phyloP scores from a whole-genome alignment of 2,329 filamentous ascomycete species.

The Arthrobotrys conoides region DNA sequence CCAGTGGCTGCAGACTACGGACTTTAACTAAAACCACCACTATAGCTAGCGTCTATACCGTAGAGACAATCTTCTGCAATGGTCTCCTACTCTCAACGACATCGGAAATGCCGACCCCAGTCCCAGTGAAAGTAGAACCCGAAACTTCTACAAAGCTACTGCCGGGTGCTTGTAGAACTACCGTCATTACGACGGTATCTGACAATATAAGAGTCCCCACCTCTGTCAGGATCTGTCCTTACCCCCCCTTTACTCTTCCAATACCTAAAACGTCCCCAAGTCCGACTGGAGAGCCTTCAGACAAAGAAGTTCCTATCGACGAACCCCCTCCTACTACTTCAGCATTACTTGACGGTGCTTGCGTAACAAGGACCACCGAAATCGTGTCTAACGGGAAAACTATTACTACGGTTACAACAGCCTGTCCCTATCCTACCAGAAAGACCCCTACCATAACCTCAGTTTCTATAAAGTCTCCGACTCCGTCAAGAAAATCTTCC shows the following conservation, averaged over 20 bases:
- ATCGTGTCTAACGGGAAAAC: no score
- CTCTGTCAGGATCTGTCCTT: not conserved
- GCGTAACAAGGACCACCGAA: no score
- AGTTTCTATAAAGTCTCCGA: no score
- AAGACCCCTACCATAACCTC: no score
- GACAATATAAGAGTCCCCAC: not conserved
- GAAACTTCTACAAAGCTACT: not conserved
- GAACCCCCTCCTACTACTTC: not conserved
- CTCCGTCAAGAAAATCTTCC: no score
- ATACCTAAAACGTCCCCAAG: not conserved
- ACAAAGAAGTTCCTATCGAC: not conserved
- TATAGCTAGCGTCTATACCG: not conserved
- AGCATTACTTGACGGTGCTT: no score
- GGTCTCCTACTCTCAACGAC: not conserved
- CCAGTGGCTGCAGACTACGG: not conserved
- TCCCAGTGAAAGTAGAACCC: no score
- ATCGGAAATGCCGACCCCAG: not conserved
- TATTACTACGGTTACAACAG: no score
- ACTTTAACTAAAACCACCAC: not conserved
- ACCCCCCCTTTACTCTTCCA: not conserved
- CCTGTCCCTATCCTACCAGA: no score
- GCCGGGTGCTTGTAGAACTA: not conserved
- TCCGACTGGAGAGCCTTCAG: not conserved
- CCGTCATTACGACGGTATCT: not conserved
- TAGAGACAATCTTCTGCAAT: not conserved